Conservation (phyloP, 73 alveolate genomes). For the Stentor coeruleus region DNA sequence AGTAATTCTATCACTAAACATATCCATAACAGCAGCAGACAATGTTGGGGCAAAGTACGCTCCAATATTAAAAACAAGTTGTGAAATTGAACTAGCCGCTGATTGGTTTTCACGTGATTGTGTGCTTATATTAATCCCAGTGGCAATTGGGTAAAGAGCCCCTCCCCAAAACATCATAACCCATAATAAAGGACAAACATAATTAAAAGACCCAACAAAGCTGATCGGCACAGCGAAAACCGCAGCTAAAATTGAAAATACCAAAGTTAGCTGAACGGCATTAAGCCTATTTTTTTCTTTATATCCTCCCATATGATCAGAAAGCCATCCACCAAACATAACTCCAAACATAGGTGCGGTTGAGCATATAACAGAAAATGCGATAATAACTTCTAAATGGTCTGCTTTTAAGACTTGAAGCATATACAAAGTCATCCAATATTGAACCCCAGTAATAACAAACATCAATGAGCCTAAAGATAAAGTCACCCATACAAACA, state of each 20-base stretch:
- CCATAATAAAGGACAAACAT: slow-evolving; percentile 78
- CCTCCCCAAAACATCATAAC: slow-evolving; percentile 88
- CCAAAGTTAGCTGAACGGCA: slow-evolving; percentile 73
- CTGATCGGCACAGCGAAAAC: slow-evolving; percentile 84
- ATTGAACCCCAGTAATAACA: slow-evolving; percentile 90
- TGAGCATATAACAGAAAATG: slow-evolving; percentile 61
- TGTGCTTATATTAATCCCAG: slow-evolving; percentile 81
- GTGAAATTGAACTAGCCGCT: slow-evolving; percentile 73
- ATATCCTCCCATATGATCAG: slow-evolving; percentile 91
- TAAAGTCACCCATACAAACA: slow-evolving; percentile 70
- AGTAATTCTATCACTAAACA: slow-evolving; percentile 62
- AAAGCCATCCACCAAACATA: slow-evolving; percentile 74
- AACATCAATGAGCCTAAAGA: slow-evolving; percentile 80
- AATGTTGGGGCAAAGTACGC: slow-evolving; percentile 90
- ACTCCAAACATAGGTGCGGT: slow-evolving; percentile 94
- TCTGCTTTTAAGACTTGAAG: slow-evolving; percentile 60
- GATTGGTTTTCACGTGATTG: slow-evolving; percentile 79
- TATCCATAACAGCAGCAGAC: slow-evolving; percentile 88
- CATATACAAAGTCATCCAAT: slow-evolving; percentile 84
- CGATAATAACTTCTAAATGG: slow-evolving; percentile 60
- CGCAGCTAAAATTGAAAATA: slow-evolving; percentile 74
- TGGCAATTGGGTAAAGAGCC: slow-evolving; percentile 82
- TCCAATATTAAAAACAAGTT: slow-evolving; percentile 76
- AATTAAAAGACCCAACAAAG: slow-evolving; percentile 60
- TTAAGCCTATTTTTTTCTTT: slow-evolving; percentile 77